These are phyloP conservation scores for Ampelomyces quisqualis DNA, from an alignment of 2,329 filamentous ascomycete species.

Conservation along the genomic window DNA sequence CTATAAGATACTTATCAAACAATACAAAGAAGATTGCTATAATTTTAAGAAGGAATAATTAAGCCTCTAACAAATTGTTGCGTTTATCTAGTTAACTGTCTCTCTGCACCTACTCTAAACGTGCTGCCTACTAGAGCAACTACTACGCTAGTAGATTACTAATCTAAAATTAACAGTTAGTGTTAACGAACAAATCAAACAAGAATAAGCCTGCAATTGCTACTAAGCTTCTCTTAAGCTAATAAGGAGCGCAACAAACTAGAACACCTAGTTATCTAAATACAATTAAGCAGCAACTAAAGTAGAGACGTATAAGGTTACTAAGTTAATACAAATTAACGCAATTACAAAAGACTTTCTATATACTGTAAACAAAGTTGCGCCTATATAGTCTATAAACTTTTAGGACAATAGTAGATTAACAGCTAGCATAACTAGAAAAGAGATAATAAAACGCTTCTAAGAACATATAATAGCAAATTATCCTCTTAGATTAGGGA, in stretches of 20 bases:
- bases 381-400: not conserved
- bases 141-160: not conserved
- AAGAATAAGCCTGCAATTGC: not conserved
- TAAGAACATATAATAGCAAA: not conserved
- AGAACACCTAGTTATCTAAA: not conserved
- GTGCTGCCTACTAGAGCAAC: not conserved
- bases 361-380: not conserved
- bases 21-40: not conserved
- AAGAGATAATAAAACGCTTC: slow-evolving; percentile 1
- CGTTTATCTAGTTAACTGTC: not conserved
- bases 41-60: not conserved
- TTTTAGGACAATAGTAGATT: not conserved
- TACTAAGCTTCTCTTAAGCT: not conserved
- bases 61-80: not conserved
- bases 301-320: not conserved
- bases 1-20: not conserved
- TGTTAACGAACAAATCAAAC: not conserved
- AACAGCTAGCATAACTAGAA: not conserved
- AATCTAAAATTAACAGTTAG: not conserved
- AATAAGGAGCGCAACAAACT: not conserved
- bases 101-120: not conserved
- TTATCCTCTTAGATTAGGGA: not conserved
- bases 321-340: not conserved
- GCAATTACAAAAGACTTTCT: not conserved
- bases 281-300: not conserved